Evolutionary conservation across 2,329 filamentous ascomycete genomes (phyloP).

Genomic region (Huntiella abstrusa): DNA sequence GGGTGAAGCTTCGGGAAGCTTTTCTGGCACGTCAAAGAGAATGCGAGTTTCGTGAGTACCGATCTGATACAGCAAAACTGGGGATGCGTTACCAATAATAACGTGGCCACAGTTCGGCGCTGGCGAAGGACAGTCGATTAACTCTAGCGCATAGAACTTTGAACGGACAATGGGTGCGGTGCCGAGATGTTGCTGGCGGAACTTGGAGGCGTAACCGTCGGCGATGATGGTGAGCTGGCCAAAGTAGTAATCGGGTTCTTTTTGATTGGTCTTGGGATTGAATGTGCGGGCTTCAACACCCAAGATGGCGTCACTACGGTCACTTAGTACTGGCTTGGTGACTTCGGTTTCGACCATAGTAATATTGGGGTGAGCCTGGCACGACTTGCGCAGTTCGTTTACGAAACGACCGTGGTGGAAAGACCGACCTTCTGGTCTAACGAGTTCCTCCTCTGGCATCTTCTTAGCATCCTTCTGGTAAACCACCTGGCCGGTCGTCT

Average conservation of each 20-base stretch:
- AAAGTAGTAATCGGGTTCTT: slow-evolving; percentile 60
- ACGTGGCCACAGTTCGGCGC: slow-evolving; percentile 67
- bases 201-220: slow-evolving; percentile 84
- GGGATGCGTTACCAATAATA: slow-evolving; percentile 55
- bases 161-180: slow-evolving; percentile 52
- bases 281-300: slow-evolving; percentile 61
- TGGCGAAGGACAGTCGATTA: slow-evolving; percentile 71
- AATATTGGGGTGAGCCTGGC: slow-evolving; percentile 60
- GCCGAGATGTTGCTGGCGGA: slow-evolving; percentile 60
- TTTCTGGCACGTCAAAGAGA: slow-evolving; percentile 70
- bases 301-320: slow-evolving; percentile 51
- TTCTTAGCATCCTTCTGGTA: slow-evolving; percentile 16
- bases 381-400: slow-evolving; percentile 57
- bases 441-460: slow-evolving; percentile 20
- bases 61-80: slow-evolving; percentile 90
- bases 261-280: slow-evolving; percentile 34
- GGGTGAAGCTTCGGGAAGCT: slow-evolving; percentile 52
- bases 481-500: slow-evolving; percentile 22
- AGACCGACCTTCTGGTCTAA: slow-evolving; percentile 47
- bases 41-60: slow-evolving; percentile 84
- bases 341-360: slow-evolving; percentile 83
- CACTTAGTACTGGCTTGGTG: slow-evolving; percentile 52
- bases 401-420: slow-evolving; percentile 97
- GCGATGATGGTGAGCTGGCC: slow-evolving; percentile 73
- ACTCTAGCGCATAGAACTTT: slow-evolving; percentile 85